Evolutionary conservation across 257 asterid genomes (phyloP), one percentile per base, ranked within the genome.

Genomic region (Henckelia pumila): DNA sequence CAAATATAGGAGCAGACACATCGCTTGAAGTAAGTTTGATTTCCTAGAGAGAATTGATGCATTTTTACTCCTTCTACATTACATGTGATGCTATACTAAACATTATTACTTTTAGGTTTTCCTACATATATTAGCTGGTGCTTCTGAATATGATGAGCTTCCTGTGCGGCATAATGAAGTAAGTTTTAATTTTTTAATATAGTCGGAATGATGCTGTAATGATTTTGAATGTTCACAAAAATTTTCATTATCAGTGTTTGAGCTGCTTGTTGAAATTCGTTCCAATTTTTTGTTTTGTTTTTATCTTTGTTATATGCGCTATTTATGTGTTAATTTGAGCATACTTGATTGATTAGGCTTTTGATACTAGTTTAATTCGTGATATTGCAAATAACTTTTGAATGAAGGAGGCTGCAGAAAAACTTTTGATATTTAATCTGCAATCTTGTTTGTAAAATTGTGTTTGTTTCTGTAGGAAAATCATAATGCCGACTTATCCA

Each of bases 91-190:
- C 17, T 59, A 14, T 59, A 56, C 61, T 56, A 56, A 28, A 1
- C 53, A 30, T 20, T 49, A 62, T 69, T 57, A 59, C 65, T 59
- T 68, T 57, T 66, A 93, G 99, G 97, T 82, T 80, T 86, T 91
- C 78, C 95, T 90, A 63, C 95, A 86, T 69, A 76, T 93, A 66
- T 70, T 90, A 59, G 71, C 95, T 73, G 94, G 92, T 71, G 95
- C 97, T 80, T 86, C 96, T 70, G 97, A 90, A 81, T 90, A 93
- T 68, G 95, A 93, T 80, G 99, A 90, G 80, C 97, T 90, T 71
- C 97, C 97, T 4, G 95, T 93, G 76, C 87, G 99, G 60, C 97
- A 90, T 83, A 93, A 90, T 80, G 97, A 93, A 86, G 97, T 93
- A 86, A 77, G 76, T 75, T 74, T 24, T 67, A 25, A 64, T 32